Percentiles rank a stretch among this genome's conserved stretches.
Conservation (phyloP, 2,329 filamentous ascomycete species). For the Stagonosporopsis chrysanthemi region DNA sequence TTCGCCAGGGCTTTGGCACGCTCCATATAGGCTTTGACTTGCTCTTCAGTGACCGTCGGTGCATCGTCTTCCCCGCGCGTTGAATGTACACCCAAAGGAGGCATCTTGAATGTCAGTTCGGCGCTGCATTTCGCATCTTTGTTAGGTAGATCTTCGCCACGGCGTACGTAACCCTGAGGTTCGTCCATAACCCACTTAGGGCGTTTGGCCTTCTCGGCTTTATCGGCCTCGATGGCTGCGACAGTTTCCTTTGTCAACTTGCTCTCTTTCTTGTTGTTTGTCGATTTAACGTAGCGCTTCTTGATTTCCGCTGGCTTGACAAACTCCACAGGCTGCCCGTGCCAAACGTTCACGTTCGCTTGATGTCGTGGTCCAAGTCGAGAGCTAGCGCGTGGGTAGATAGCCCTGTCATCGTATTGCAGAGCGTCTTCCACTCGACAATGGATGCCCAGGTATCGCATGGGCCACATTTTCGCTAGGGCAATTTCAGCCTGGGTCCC, state of each 20-base stretch:
- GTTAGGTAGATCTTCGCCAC: slow-evolving; percentile 79
- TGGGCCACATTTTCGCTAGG: slow-evolving; percentile 94
- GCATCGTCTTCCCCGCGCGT: slow-evolving; percentile 55
- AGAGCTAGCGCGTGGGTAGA: slow-evolving; percentile 94
- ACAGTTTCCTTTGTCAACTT: slow-evolving; percentile 82
- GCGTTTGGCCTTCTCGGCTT: slow-evolving; percentile 77
- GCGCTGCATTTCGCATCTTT: slow-evolving; percentile 79
- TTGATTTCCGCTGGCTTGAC: slow-evolving; percentile 89
- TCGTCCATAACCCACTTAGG: slow-evolving; percentile 96
- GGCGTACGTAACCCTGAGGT: slow-evolving; percentile 81
- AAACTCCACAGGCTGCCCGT: slow-evolving; percentile 84
- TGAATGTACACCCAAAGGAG: slow-evolving; percentile 59
- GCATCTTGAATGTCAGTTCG: slow-evolving; percentile 79
- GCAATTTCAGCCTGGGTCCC: slow-evolving; percentile 87
- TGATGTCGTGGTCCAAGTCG: slow-evolving; percentile 91
- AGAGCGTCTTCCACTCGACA: slow-evolving; percentile 94
- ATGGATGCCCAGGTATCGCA: slow-evolving; percentile 93
- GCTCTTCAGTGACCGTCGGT: slow-evolving; percentile 58
- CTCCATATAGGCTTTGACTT: slow-evolving; percentile 79
- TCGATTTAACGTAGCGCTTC: slow-evolving; percentile 71
- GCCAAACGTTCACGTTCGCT: slow-evolving; percentile 84
- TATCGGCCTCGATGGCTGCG: slow-evolving; percentile 82
- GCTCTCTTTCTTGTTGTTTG: slow-evolving; percentile 73
- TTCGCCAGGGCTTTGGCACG: slow-evolving; percentile 70
- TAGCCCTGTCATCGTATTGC: slow-evolving; percentile 91